These are phyloP conservation scores for Colletotrichum higginsianum DNA, from an alignment of 2,329 filamentous ascomycete genomes.

Conservation along the genomic window DNA sequence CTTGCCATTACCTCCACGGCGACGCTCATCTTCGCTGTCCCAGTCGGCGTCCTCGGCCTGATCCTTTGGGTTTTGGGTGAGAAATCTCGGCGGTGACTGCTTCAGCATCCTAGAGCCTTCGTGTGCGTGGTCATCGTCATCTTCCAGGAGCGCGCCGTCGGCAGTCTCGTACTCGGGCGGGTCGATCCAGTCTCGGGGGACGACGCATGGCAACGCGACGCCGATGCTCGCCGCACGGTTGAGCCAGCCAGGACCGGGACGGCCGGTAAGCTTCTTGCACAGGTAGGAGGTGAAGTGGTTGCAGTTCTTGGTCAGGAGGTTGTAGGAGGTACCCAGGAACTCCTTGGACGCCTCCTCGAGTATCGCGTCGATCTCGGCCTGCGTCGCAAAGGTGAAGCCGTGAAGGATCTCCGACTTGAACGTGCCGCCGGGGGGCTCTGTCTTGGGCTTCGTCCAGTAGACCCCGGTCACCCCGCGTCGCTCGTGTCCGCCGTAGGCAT, in stretches of 20 bases:
- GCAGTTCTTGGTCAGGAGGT: conserved; percentile 87
- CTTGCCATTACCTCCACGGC: conserved; percentile 57
- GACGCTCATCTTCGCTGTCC: conserved; percentile 63
- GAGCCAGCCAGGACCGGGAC: conserved; percentile 80
- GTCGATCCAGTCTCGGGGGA: conserved; percentile 86
- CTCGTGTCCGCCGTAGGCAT: conserved; percentile 88
- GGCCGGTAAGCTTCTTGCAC: conserved; percentile 80
- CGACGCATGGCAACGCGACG: conserved; percentile 84
- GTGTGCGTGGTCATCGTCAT: conserved; percentile 63
- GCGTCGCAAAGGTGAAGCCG: conserved; percentile 80
- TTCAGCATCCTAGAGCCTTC: conserved; percentile 74
- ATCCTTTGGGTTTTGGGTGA: conserved; percentile 46
- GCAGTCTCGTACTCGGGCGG: conserved; percentile 82
- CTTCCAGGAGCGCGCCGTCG: conserved; percentile 78
- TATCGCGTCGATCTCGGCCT: conserved; percentile 79
- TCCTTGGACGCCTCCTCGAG: conserved; percentile 78
- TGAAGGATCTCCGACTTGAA: conserved; percentile 83
- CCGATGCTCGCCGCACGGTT: conserved; percentile 90
- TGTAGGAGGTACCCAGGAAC: conserved; percentile 84
- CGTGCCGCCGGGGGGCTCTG: conserved; percentile 82
- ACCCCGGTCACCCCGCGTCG: conserved; percentile 80
- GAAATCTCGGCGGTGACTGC: conserved; percentile 47
- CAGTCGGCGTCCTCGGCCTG: conserved; percentile 54
- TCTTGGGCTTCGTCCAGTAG: conserved; percentile 83
- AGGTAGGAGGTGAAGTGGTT: conserved; percentile 89